These are phyloP conservation scores for Spiraea crenata DNA, from an alignment of 331 rosid genomes.

Conservation along the genomic window DNA sequence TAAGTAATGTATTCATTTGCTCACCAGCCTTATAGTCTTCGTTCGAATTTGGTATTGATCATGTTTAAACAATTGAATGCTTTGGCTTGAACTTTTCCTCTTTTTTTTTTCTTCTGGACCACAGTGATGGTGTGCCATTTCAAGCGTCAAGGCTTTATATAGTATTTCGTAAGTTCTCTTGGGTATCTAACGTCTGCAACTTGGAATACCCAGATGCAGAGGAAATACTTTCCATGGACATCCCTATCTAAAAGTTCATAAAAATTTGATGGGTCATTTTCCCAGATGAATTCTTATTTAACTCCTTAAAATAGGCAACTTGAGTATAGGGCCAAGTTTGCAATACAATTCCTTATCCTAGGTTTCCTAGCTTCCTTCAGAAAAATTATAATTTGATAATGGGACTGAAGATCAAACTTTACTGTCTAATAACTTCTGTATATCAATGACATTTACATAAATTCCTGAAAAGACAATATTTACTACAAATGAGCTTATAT, in stretches of 20 bases:
- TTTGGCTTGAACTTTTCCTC: too few species aligned
- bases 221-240: background rate
- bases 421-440: background rate
- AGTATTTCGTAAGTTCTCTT: background rate
- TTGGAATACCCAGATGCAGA: conserved; percentile 8
- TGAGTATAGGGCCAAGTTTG: background rate
- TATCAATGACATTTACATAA: background rate
- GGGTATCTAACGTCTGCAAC: background rate
- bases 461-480: too few species aligned
- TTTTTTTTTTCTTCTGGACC: too few species aligned
- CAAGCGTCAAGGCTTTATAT: background rate
- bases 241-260: too few species aligned
- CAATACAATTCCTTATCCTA: background rate
- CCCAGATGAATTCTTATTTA: too few species aligned
- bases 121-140: background rate
- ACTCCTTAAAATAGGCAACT: background rate
- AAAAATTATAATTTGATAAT: background rate
- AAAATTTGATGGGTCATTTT: background rate
- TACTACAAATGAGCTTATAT: background rate
- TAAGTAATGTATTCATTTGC: too few species aligned
- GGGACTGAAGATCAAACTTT: background rate
- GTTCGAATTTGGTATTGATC: background rate
- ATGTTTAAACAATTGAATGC: background rate
- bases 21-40: background rate
- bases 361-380: background rate